phyloP scores from a whole-genome alignment of 345 rosid species.

The Boechera divaricarpa region DNA sequence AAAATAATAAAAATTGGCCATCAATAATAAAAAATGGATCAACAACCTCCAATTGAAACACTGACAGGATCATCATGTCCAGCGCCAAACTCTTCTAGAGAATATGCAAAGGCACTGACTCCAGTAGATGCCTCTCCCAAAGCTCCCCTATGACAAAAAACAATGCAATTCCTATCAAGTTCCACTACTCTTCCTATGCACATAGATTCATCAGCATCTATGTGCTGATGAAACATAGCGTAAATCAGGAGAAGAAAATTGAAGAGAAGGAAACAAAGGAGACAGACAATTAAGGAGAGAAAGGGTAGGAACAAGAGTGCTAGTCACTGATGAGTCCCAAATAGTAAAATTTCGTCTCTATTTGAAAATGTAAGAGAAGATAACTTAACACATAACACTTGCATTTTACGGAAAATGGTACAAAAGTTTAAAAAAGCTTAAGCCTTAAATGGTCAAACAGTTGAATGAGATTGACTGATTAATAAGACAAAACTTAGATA shows the following conservation, averaged over 20 bases:
- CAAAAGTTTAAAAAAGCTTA: neutral
- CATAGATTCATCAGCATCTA: too few relatives aligned
- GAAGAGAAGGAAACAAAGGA: neutral
- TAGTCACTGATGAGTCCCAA: too few relatives aligned
- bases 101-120: slow-evolving; percentile 67
- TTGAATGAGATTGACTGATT: neutral
- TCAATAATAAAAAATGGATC: slow-evolving; percentile 16
- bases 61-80: slow-evolving; percentile 88
- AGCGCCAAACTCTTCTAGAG: slow-evolving; percentile 85
- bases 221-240: too few relatives aligned
- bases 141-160: slow-evolving; percentile 55
- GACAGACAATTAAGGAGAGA: neutral
- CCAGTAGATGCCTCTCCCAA: slow-evolving; percentile 78
- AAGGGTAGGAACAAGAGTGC: too few relatives aligned
- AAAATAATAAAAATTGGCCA: neutral
- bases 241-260: too few relatives aligned
- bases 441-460: slow-evolving; percentile 23
- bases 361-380: too few relatives aligned
- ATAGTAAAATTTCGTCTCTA: too few relatives aligned
- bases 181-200: too few relatives aligned
- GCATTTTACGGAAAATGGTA: neutral
- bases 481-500: slow-evolving; percentile 8
- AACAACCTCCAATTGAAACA: slow-evolving; percentile 82
- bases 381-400: too few relatives aligned
- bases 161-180: neutral